Conservation (phyloP, 1,284 basidiomycete genomes). For the Marasmius sp. region DNA sequence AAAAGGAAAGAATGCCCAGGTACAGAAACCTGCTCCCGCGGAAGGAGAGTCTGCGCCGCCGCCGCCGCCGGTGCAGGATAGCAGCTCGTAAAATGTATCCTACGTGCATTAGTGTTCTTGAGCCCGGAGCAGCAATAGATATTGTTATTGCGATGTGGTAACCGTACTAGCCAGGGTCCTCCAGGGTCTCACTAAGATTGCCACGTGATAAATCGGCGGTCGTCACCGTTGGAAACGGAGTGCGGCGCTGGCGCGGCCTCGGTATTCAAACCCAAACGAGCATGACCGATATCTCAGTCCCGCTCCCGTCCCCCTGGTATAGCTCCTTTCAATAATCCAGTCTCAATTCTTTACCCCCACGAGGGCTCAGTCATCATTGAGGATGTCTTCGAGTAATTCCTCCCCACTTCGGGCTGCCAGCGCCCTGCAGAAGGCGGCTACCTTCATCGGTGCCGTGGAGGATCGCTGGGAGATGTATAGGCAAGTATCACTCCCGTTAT, state of each 20-base stretch:
- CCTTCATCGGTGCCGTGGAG: conserved; percentile 73
- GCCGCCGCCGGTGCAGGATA: not conserved
- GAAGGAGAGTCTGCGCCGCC: not conserved
- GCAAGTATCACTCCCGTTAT: conserved; percentile 33
- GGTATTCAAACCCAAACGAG: too few species aligned
- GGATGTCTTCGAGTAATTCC: not conserved
- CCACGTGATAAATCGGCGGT: too few species aligned
- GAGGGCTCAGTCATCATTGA: not conserved
- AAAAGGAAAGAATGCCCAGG: conserved; percentile 57
- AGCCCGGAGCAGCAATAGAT: too few species aligned
- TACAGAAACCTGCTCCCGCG: not conserved
- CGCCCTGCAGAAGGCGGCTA: conserved; percentile 13
- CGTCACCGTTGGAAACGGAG: too few species aligned
- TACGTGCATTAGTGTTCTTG: too few species aligned
- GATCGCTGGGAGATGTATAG: conserved; percentile 86
- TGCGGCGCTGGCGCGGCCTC: too few species aligned
- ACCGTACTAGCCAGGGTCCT: too few species aligned
- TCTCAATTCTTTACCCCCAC: not conserved
- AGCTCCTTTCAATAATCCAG: not conserved
- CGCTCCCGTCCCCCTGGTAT: too few species aligned
- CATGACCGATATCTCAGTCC: too few species aligned
- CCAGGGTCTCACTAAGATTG: too few species aligned
- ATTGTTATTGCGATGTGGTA: too few species aligned
- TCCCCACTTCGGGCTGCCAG: not conserved
- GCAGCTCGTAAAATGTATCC: not conserved